A percentile compares a stretch with the other conserved stretches of the same genome.
phyloP scores from a whole-genome alignment of 1,284 basidiomycete genomes.

The Ustilago bromivora region DNA sequence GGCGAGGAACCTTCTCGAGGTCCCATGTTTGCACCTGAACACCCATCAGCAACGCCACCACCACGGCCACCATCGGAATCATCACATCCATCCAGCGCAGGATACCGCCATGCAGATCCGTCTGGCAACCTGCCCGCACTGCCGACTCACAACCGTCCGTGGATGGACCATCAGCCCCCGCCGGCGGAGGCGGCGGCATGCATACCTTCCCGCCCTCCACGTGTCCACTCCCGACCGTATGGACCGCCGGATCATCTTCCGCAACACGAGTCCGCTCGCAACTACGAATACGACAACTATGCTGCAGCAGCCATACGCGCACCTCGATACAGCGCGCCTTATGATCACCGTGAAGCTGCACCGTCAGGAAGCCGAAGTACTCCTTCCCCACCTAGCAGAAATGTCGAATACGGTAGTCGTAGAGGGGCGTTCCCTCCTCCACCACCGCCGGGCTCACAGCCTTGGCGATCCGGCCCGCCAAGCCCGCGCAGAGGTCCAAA shows the following conservation, averaged over 20 bases:
- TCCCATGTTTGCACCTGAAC: conserved; percentile 12
- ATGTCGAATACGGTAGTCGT: conserved; percentile 10
- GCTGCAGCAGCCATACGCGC: conserved; percentile 3
- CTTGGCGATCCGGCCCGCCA: conserved; percentile 23
- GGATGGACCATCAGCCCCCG: conserved; percentile 10
- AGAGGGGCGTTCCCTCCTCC: conserved; percentile 7
- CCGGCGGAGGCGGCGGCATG: conserved; percentile 1
- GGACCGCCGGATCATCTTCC: conserved; percentile 12
- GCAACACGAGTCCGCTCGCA: neutral
- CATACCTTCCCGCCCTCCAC: conserved; percentile 14
- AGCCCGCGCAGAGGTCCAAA: conserved; percentile 17
- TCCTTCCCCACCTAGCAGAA: conserved; percentile 13
- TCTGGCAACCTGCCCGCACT: neutral
- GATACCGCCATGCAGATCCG: conserved; percentile 1
- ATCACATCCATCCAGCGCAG: neutral
- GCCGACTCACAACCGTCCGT: conserved; percentile 12
- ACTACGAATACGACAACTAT: conserved; percentile 22
- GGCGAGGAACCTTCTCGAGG: conserved; percentile 24
- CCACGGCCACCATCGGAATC: conserved; percentile 4
- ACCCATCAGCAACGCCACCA: conserved; percentile 14
- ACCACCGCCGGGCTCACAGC: conserved; percentile 2
- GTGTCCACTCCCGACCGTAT: conserved; percentile 11
- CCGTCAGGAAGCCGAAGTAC: neutral
- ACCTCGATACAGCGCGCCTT: conserved; percentile 14
- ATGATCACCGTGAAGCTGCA: conserved; percentile 22